Conservation (phyloP, 805 yeast species). For the Brettanomyces bruxellensis region DNA sequence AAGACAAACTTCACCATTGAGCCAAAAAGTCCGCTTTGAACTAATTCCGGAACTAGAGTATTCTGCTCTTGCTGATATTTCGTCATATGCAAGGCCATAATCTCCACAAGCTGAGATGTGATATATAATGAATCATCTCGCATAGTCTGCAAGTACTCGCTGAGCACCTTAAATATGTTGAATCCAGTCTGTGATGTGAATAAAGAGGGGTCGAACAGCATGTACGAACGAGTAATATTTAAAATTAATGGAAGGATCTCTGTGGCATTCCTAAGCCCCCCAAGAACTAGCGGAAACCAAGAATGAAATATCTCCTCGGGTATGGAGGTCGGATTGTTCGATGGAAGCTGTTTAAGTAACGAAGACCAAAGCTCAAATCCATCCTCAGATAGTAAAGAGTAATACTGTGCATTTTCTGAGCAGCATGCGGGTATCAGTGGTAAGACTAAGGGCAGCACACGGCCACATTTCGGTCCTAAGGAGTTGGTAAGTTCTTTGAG, state of each 20-base stretch:
- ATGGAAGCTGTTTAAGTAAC: constrained; percentile 53
- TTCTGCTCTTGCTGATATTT: constrained; percentile 6
- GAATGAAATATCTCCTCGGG: constrained; percentile 30
- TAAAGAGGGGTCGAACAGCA: constrained; percentile 36
- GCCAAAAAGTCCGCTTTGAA: constrained; percentile 36
- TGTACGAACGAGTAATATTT: constrained; percentile 54
- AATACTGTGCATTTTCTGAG: constrained; percentile 46
- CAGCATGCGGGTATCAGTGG: constrained; percentile 60
- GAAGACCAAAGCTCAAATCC: constrained; percentile 81
- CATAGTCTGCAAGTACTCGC: constrained; percentile 48
- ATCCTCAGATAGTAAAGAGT: constrained; percentile 66
- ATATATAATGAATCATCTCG: constrained; percentile 63
- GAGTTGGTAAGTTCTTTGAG: constrained; percentile 48
- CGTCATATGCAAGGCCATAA: constrained; percentile 30
- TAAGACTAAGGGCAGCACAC: constrained; percentile 45
- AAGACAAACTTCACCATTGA: constrained; percentile 32
- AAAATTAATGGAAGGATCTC: constrained; percentile 61
- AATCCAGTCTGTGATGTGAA: constrained; percentile 30
- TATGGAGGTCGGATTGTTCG: constrained; percentile 12
- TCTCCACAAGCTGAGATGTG: constrained; percentile 45
- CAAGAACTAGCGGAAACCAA: constrained; percentile 39
- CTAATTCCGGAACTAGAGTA: constrained; percentile 17
- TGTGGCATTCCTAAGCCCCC: constrained; percentile 60
- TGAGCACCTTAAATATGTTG: constrained; percentile 38
- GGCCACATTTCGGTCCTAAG: constrained; percentile 41